Evolutionary conservation across 108 stramenopile species (phyloP).

Genomic region (Nitzschia sp.): DNA sequence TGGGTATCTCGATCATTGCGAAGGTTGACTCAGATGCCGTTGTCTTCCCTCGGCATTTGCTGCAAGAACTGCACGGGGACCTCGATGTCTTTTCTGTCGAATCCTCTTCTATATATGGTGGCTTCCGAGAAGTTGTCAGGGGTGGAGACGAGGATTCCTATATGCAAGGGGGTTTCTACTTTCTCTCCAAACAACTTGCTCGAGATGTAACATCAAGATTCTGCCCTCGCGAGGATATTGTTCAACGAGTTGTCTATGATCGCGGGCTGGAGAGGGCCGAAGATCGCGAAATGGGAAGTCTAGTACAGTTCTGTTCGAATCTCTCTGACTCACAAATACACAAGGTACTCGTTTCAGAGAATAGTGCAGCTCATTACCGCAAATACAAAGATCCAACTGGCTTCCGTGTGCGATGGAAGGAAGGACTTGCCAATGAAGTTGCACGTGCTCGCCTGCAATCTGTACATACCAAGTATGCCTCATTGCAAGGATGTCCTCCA

Average conservation of each 20-base stretch:
- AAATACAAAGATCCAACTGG: background rate
- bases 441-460: background rate
- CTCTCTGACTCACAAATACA: background rate
- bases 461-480: background rate
- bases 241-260: background rate
- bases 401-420: constrained; percentile 14
- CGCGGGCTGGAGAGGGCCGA: constrained; percentile 1
- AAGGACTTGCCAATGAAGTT: constrained; percentile 3
- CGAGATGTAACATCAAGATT: background rate
- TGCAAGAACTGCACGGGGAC: constrained; percentile 5
- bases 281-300: constrained; percentile 10
- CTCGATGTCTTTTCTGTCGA: background rate
- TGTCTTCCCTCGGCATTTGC: constrained; percentile 7
- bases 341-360: background rate
- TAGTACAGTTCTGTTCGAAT: background rate
- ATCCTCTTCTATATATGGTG: background rate
- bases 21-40: constrained; percentile 31
- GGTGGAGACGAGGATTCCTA: background rate
- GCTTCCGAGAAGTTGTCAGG: background rate
- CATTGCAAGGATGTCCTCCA: background rate
- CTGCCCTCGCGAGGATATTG: background rate
- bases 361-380: constrained; percentile 1
- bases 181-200: constrained; percentile 3
- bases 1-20: constrained; percentile 18
- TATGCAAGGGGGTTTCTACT: constrained; percentile 21